Evolutionary conservation across 208 protist species (phyloP).

Genomic region (Acanthamoeba royreba): DNA sequence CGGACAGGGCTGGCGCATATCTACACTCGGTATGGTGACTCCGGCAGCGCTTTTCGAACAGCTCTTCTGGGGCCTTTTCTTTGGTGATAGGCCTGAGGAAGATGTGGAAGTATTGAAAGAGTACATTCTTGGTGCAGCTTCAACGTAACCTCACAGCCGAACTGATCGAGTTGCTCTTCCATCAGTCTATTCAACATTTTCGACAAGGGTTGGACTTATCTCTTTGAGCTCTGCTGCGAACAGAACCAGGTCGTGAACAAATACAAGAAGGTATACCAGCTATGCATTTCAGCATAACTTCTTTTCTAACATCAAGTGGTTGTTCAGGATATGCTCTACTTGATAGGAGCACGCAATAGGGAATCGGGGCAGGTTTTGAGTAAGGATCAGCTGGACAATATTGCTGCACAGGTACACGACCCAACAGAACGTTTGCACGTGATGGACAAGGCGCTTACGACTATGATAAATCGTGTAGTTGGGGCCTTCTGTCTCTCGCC

Average conservation of each 20-base stretch:
- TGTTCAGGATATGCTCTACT: background rate
- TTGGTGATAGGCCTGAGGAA: background rate
- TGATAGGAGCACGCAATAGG: background rate
- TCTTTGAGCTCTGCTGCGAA: slow-evolving; percentile 36
- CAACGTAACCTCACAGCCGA: too few species aligned
- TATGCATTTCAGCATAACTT: too few species aligned
- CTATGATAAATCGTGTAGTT: too few species aligned
- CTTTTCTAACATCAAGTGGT: background rate
- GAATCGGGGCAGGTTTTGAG: background rate
- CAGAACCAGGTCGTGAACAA: slow-evolving; percentile 25
- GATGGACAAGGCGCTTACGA: too few species aligned
- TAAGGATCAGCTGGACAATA: background rate
- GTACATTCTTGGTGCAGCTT: background rate
- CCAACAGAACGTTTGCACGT: too few species aligned
- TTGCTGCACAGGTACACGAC: background rate
- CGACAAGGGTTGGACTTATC: background rate
- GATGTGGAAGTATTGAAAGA: background rate
- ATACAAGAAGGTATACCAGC: background rate
- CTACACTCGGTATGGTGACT: background rate
- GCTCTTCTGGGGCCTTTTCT: slow-evolving; percentile 11
- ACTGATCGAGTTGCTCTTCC: too few species aligned
- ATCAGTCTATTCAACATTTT: background rate
- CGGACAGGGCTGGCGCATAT: background rate
- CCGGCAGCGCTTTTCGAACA: background rate
- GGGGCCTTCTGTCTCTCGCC: background rate